phyloP scores from a whole-genome alignment of 108 stramenopile species.

The Stephanodiscus minutulus region DNA sequence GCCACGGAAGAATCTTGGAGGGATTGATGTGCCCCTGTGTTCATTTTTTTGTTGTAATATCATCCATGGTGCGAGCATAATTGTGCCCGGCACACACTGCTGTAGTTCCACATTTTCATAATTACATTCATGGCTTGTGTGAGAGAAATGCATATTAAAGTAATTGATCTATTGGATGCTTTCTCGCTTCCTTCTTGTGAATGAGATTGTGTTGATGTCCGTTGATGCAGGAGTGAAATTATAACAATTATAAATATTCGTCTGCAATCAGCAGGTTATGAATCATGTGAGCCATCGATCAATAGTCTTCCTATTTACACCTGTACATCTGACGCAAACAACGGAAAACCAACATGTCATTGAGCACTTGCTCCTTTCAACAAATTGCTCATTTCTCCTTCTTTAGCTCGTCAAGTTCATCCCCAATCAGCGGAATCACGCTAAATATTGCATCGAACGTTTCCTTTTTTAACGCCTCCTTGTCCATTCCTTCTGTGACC shows the following conservation, averaged over 20 bases:
- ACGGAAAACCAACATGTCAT: not conserved
- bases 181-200: no score
- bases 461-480: conserved; percentile 66
- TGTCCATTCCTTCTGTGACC: conserved; percentile 54
- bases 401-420: conserved; percentile 32
- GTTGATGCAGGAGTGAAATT: no score
- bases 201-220: no score
- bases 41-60: not conserved
- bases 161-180: no score
- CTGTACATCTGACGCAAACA: not conserved
- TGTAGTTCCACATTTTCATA: no score
- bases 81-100: no score
- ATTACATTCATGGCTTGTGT: no score
- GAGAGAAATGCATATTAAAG: no score
- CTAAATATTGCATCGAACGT: conserved; percentile 74
- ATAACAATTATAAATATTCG: no score
- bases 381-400: conserved; percentile 20
- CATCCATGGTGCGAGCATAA: not conserved
- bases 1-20: conserved; percentile 86
- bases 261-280: no score
- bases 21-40: conserved; percentile 41
- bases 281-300: no score
- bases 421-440: conserved; percentile 59
- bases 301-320: no score
- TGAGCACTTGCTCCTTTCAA: not conserved